These are phyloP conservation scores for Leishmania guyanensis DNA, from an alignment of 208 protist species.

Conservation along the genomic window DNA sequence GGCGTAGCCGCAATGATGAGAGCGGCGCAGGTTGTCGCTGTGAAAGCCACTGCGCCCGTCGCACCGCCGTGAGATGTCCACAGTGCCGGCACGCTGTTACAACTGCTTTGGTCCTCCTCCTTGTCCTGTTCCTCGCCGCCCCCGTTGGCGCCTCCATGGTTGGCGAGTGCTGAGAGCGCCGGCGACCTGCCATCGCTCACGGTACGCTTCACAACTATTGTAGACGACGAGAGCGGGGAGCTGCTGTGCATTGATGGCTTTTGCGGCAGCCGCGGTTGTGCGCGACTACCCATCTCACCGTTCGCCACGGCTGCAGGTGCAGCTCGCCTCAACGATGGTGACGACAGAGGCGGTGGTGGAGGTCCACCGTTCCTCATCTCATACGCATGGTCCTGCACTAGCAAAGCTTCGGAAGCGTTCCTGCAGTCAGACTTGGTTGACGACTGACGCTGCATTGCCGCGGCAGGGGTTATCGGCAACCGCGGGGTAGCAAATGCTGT, in stretches of 20 bases:
- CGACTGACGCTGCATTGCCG: not conserved
- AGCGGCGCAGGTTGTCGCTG: not conserved
- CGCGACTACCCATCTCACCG: not conserved
- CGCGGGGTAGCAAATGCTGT: not conserved
- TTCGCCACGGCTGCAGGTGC: not conserved
- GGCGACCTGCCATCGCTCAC: not conserved
- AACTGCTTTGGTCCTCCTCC: not conserved
- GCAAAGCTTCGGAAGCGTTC: not conserved
- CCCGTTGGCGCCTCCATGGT: not conserved
- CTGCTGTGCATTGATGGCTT: not conserved
- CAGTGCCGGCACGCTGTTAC: not conserved
- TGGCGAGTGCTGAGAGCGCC: not conserved
- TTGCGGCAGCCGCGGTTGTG: not conserved
- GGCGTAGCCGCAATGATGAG: not conserved
- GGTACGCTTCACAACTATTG: not conserved
- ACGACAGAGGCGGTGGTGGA: not conserved
- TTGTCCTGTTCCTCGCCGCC: not conserved
- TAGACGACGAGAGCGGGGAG: not conserved
- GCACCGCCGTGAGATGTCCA: not conserved
- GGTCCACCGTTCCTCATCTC: not conserved
- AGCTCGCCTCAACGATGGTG: not conserved
- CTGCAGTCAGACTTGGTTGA: not conserved
- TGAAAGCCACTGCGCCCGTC: not conserved
- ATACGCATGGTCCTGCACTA: not conserved
- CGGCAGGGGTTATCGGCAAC: not conserved